Conservation (phyloP, 2,329 filamentous ascomycete species). For the Verticillium nonalfalfae region DNA sequence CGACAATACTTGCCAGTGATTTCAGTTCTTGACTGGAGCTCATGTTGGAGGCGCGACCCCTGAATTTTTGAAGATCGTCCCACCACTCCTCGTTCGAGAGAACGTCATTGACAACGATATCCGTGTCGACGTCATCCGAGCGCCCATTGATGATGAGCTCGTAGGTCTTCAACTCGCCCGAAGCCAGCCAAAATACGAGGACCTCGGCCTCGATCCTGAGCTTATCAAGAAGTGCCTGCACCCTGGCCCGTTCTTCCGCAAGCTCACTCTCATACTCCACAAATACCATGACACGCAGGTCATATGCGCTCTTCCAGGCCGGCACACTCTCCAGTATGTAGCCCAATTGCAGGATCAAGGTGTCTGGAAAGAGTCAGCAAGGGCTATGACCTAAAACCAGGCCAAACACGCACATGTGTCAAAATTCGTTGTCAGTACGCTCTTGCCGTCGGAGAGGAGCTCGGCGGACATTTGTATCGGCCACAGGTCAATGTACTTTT, state of each 20-base stretch:
- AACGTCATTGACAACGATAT: conserved; percentile 54
- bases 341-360: conserved; percentile 78
- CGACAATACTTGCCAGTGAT: conserved; percentile 36
- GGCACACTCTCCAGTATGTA: conserved; percentile 79
- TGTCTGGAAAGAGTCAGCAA: conserved; percentile 35
- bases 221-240: conserved; percentile 71
- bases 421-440: conserved; percentile 78
- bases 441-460: conserved; percentile 59
- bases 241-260: conserved; percentile 66
- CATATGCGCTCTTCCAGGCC: conserved; percentile 69
- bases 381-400: neutral
- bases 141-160: conserved; percentile 72
- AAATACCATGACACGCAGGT: conserved; percentile 74
- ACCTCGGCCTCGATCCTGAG: conserved; percentile 75
- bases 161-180: conserved; percentile 65
- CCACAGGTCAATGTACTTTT: conserved; percentile 84
- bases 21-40: conserved; percentile 34
- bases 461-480: conserved; percentile 92
- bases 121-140: conserved; percentile 37
- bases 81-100: conserved; percentile 76
- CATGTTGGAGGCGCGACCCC: conserved; percentile 31
- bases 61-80: conserved; percentile 60
- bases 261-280: conserved; percentile 85
- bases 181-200: conserved; percentile 75
- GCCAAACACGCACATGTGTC: conserved; percentile 63